Percentiles rank a stretch among this genome's conserved stretches.
These are phyloP conservation scores for Podila verticillata DNA, from an alignment of 192 early-diverging fungal genomes.

Conservation along the genomic window DNA sequence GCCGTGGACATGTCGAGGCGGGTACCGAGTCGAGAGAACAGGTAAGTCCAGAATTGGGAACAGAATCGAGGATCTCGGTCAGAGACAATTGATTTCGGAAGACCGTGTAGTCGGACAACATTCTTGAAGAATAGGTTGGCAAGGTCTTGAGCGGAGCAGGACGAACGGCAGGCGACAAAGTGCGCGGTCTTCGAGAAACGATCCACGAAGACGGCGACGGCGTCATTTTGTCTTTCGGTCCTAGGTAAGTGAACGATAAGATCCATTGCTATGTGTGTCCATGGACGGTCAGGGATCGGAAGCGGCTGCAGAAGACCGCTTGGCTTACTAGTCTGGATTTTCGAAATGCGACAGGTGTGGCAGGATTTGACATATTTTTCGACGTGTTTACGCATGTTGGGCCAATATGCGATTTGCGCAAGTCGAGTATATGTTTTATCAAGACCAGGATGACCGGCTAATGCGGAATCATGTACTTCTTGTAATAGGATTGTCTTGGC, in stretches of 20 bases:
- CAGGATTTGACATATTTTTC: slow-evolving; percentile 19
- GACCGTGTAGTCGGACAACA: slow-evolving; percentile 14
- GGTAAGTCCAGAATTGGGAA: slow-evolving; percentile 43
- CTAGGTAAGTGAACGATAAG: slow-evolving; percentile 42
- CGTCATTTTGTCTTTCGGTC: slow-evolving; percentile 22
- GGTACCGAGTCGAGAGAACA: slow-evolving; percentile 34
- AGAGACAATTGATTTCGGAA: slow-evolving; percentile 54
- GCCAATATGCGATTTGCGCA: neutral
- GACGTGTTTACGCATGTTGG: slow-evolving; percentile 3
- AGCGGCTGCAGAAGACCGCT: slow-evolving; percentile 15
- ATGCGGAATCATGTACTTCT: neutral
- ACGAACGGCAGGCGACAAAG: slow-evolving; percentile 22
- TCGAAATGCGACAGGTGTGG: neutral
- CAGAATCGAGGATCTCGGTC: slow-evolving; percentile 57
- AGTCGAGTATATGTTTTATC: slow-evolving; percentile 5
- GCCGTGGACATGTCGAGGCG: slow-evolving; percentile 49
- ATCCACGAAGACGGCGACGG: slow-evolving; percentile 56
- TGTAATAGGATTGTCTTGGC: neutral
- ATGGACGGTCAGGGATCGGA: slow-evolving; percentile 10
- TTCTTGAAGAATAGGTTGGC: slow-evolving; percentile 32
- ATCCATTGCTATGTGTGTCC: slow-evolving; percentile 55
- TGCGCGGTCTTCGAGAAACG: slow-evolving; percentile 44
- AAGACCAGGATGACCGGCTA: neutral
- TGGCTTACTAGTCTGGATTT: neutral
- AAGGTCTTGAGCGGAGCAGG: slow-evolving; percentile 10